Conservation (phyloP, 164 flowering plant genomes). For the Protea cynaroides region DNA sequence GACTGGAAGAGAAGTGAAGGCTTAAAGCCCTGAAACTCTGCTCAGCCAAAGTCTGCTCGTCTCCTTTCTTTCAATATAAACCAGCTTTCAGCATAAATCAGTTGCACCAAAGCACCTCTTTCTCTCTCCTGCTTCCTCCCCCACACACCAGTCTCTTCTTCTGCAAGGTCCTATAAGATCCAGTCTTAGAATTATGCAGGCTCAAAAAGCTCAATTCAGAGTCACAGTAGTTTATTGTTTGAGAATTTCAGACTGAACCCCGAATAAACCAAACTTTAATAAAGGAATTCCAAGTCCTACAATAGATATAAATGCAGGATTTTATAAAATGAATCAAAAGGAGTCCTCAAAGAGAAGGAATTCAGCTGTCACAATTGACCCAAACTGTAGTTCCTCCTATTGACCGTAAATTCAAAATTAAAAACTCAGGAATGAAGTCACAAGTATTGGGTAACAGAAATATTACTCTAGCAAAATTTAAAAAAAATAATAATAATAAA, state of each 20-base stretch:
- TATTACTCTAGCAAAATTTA: too few relatives aligned
- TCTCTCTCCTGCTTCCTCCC: background rate
- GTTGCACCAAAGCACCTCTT: background rate
- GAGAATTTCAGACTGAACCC: too few relatives aligned
- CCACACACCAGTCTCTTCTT: background rate
- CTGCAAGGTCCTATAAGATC: background rate
- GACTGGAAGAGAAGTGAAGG: background rate
- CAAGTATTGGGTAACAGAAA: background rate
- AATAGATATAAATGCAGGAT: too few relatives aligned
- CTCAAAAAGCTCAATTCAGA: background rate
- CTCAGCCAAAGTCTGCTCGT: too few relatives aligned
- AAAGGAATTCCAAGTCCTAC: too few relatives aligned
- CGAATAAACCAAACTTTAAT: too few relatives aligned
- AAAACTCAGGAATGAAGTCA: background rate
- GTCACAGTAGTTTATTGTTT: too few relatives aligned
- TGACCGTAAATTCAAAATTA: background rate
- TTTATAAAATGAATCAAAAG: background rate
- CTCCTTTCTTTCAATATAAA: background rate
- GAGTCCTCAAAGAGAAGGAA: background rate
- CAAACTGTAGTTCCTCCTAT: background rate
- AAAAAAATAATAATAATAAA: too few relatives aligned
- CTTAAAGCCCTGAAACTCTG: background rate
- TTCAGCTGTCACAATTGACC: background rate
- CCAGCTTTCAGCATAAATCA: background rate
- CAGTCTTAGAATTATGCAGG: background rate